Conservation (phyloP, 257 asterid species). For the Nicotiana tomentosiformis region DNA sequence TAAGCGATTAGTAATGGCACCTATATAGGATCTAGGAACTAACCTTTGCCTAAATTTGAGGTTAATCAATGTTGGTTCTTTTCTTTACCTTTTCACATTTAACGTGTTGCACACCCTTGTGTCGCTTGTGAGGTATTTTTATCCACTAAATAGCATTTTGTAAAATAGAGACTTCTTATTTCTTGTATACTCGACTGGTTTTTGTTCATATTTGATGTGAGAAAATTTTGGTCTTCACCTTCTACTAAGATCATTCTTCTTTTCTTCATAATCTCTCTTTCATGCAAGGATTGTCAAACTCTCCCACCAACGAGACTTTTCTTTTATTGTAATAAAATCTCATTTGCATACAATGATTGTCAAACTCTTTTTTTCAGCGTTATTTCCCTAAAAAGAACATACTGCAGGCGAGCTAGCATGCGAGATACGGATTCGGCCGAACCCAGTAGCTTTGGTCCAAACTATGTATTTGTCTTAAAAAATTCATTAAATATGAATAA, state of each 20-base stretch:
- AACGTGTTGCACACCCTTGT: not conserved
- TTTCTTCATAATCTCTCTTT: not conserved
- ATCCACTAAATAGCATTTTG: not conserved
- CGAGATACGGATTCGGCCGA: no score
- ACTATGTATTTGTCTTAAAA: no score
- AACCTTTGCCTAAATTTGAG: not conserved
- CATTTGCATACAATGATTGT: not conserved
- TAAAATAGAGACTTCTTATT: not conserved
- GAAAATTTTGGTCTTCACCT: not conserved
- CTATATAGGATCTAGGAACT: not conserved
- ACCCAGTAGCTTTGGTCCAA: no score
- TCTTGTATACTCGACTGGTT: not conserved
- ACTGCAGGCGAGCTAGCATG: no score
- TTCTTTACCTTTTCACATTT: not conserved
- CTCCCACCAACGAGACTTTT: not conserved
- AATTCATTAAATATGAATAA: no score
- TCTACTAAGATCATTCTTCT: not conserved
- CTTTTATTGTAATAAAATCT: not conserved
- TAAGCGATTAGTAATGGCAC: not conserved
- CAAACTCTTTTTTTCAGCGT: not conserved
- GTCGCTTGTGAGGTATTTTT: not conserved
- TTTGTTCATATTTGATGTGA: not conserved
- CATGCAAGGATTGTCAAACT: not conserved
- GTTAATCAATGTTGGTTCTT: not conserved
- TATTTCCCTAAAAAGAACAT: not conserved